Percentiles rank a stretch among this genome's conserved stretches.
Evolutionary conservation across 345 rosid species (phyloP).

Genomic region (Gossypium anomalum): DNA sequence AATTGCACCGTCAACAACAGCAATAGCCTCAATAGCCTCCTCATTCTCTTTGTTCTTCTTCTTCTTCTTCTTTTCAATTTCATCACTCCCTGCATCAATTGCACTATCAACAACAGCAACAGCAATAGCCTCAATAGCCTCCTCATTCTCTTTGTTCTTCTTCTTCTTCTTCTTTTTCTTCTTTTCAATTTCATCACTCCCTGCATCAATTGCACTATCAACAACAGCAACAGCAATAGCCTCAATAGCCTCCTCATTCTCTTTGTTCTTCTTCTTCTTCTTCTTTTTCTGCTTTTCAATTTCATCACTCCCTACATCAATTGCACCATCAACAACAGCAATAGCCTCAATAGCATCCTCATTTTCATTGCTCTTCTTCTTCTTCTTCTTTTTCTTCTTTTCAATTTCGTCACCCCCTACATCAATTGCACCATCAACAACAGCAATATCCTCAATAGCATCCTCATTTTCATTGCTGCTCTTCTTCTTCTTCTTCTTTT

Average conservation of each 20-base stretch:
- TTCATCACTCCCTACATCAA: conserved; percentile 22
- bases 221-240: background rate
- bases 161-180: background rate
- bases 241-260: background rate
- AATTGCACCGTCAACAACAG: conserved; percentile 32
- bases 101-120: background rate
- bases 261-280: background rate
- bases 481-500: no score
- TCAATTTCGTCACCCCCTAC: no score
- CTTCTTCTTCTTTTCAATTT: conserved; percentile 15
- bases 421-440: no score
- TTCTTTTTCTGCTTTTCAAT: conserved; percentile 47
- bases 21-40: conserved; percentile 13
- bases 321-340: background rate
- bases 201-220: background rate
- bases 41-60: background rate
- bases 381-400: no score
- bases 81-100: conserved; percentile 11
- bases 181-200: conserved; percentile 28
- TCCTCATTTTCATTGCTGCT: no score
- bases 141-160: background rate
- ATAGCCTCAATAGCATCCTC: no score
- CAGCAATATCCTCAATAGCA: no score
- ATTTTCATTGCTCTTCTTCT: no score
- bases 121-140: background rate